Evolutionary conservation across 768 basidiomycete genomes (phyloP).

Genomic region (Psilocybe azurescens): DNA sequence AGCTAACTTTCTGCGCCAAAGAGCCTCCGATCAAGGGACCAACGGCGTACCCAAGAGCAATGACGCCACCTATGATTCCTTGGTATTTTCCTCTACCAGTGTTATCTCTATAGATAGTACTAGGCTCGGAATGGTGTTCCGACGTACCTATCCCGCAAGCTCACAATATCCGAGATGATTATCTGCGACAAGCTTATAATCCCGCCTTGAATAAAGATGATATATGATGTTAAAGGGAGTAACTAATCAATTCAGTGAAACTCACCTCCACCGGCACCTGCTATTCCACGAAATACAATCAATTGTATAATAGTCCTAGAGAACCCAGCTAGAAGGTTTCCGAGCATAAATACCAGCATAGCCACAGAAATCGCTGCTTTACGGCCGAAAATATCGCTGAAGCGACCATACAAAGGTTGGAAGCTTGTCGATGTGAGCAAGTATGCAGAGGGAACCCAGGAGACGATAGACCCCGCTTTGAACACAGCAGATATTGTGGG

Average conservation of each 20-base stretch:
- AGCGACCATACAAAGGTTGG: slow-evolving; percentile 64
- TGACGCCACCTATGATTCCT: slow-evolving; percentile 66
- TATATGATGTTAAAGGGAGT: neutral
- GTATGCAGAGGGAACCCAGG: slow-evolving; percentile 79
- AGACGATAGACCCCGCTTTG: slow-evolving; percentile 63
- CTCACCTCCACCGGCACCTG: slow-evolving; percentile 69
- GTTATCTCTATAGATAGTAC: neutral
- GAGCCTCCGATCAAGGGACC: slow-evolving; percentile 75
- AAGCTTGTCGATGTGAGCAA: slow-evolving; percentile 71
- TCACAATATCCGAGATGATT: slow-evolving; percentile 75
- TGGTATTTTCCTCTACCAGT: slow-evolving; percentile 71
- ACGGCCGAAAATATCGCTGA: slow-evolving; percentile 72
- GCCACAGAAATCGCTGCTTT: slow-evolving; percentile 62
- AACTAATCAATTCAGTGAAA: neutral
- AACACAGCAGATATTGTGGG: slow-evolving; percentile 73
- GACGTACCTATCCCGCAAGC: slow-evolving; percentile 63
- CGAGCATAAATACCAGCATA: slow-evolving; percentile 68
- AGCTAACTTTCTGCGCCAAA: slow-evolving; percentile 62
- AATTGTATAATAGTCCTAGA: slow-evolving; percentile 67
- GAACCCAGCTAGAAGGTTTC: slow-evolving; percentile 70
- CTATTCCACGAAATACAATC: slow-evolving; percentile 71
- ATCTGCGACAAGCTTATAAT: slow-evolving; percentile 75
- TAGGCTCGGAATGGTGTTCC: neutral
- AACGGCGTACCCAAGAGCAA: slow-evolving; percentile 65
- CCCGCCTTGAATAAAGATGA: slow-evolving; percentile 41